These are phyloP conservation scores for Malus hybrid DNA, from an alignment of 331 rosid genomes.

Conservation along the genomic window DNA sequence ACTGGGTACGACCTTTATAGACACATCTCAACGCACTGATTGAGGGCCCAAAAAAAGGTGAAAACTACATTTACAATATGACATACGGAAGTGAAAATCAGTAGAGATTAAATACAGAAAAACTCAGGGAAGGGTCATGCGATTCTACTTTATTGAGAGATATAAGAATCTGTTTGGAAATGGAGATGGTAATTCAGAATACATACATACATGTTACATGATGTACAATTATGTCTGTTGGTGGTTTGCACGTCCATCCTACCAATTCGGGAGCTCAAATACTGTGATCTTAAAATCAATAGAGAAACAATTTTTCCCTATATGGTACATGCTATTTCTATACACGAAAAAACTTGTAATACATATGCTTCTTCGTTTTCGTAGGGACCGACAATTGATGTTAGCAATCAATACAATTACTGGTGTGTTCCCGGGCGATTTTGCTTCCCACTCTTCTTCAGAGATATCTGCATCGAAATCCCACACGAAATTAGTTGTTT, in stretches of 20 bases:
- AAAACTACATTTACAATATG: background rate
- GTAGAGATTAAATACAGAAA: background rate
- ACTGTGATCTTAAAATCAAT: background rate
- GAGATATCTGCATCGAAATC: conserved; percentile 49
- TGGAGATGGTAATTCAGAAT: background rate
- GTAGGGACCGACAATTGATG: background rate
- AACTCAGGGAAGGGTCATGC: background rate
- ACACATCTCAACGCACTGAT: background rate
- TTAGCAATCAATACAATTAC: conserved; percentile 14
- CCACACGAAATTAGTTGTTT: conserved; percentile 5
- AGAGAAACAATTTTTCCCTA: background rate
- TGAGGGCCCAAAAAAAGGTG: background rate
- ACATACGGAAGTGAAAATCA: background rate
- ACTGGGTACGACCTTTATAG: too few relatives aligned
- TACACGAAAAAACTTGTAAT: conserved; percentile 4
- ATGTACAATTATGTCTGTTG: background rate
- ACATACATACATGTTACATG: background rate
- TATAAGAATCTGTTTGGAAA: background rate
- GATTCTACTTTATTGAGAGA: conserved; percentile 9
- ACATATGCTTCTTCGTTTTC: background rate
- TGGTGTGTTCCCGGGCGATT: conserved; percentile 20
- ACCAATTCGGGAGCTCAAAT: background rate
- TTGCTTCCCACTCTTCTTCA: conserved; percentile 52
- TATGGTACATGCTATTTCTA: conserved; percentile 2
- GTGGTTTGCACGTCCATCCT: background rate